These are phyloP conservation scores for Hypoxylon sp. DNA, from an alignment of 2,329 filamentous ascomycete genomes.

Conservation along the genomic window DNA sequence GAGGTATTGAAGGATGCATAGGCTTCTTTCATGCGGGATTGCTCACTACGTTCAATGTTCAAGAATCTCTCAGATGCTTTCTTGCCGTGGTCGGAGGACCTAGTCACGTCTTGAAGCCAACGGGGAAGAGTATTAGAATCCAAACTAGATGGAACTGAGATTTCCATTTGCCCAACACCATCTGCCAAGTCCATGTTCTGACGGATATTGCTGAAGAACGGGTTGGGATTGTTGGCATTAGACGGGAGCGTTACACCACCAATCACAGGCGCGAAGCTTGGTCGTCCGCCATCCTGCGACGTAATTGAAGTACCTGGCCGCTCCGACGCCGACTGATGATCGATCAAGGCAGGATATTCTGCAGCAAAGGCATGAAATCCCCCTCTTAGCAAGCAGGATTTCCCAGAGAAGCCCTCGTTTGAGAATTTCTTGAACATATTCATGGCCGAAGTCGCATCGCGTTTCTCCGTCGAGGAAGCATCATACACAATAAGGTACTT, in stretches of 20 bases:
- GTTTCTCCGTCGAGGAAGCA: conserved; percentile 78
- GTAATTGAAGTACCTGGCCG: conserved; percentile 63
- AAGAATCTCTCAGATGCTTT: conserved; percentile 86
- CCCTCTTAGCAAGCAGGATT: conserved; percentile 80
- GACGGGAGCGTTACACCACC: conserved; percentile 88
- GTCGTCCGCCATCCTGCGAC: conserved; percentile 60
- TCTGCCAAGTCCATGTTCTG: conserved; percentile 96
- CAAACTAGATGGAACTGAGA: conserved; percentile 62
- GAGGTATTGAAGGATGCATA: conserved; percentile 65
- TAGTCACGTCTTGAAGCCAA: conserved; percentile 81
- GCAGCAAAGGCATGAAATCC: conserved; percentile 82
- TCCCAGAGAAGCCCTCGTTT: conserved; percentile 83
- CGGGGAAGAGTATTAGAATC: conserved; percentile 70
- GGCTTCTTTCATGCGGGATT: conserved; percentile 91
- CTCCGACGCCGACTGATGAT: conserved; percentile 63
- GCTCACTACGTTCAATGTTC: conserved; percentile 84
- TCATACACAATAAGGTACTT: conserved; percentile 91
- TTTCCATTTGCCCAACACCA: conserved; percentile 86
- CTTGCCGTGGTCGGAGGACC: conserved; percentile 79
- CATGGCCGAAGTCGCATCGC: conserved; percentile 82
- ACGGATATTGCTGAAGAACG: conserved; percentile 95
- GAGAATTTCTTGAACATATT: conserved; percentile 96
- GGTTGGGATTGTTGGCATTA: conserved; percentile 77
- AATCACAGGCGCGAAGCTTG: conserved; percentile 78
- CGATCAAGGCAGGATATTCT: conserved; percentile 74